Base-by-base conservation (phyloP, 2,329 filamentous ascomycete species). In the Hypoxylon sp. region DNA sequence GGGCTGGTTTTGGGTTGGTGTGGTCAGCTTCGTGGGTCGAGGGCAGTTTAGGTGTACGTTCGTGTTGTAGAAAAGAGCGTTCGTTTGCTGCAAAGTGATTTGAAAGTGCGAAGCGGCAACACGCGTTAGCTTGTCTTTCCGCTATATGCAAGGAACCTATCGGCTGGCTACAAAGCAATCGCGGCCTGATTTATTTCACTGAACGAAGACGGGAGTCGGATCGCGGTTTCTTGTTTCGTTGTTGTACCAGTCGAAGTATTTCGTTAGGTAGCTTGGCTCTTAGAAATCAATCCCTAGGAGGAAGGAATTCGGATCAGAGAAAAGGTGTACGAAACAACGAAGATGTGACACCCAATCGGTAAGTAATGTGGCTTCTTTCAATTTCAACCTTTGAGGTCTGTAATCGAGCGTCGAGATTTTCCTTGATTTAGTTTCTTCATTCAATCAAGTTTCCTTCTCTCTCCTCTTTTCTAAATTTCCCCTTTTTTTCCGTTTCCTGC, bases 341-440 rank as follows among this genome's bases (percentile, higher is more conserved):
- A 25, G 40, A 15, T 26, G 49, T 37, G 36, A 9, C 19, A 31
- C 45, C 44, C 40, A 29, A 27, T 56, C 43, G 53, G 44, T 51
- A 55, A 34, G 25, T 9, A 26, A 16, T n/a, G 35, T 47, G 38
- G 41, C 17, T 45, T 26, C 34, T 48, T 48, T 35, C 34, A n/a
- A 37, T 19, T 37, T 30, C 19, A 25, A 17, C 25, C 12, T 19
- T 25, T 36, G 32, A 26, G 31, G 27, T 21, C 29, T 35, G 19
- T 51, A 34, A 47, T 58, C 55, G 47, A 51, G 47, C 52, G 47
- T 51, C 47, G 27, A 51, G 55, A 48, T 58, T 58, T 55, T 55
- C 34, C 32, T 54, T 49, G 31, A 35, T 21, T 23, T 34, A 27
- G 32, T 35, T 42, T 23, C 41, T 15, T 29, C 20, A 11, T 43